Percentiles rank a stretch among this genome's conserved stretches.
Conservation (phyloP, 257 asterid species). For the Asclepias syriaca region DNA sequence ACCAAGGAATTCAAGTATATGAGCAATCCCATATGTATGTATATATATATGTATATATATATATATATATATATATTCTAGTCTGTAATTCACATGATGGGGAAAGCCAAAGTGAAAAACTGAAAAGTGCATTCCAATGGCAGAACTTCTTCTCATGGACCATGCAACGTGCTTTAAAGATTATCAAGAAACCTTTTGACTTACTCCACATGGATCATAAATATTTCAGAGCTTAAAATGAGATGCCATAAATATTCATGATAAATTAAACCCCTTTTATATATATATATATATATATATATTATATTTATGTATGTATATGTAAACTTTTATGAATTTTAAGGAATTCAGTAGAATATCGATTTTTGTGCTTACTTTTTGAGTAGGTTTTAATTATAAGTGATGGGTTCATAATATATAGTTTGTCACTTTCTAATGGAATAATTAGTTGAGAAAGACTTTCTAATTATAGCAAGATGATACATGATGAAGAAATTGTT, state of each 20-base stretch:
- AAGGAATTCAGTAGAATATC: too few species aligned
- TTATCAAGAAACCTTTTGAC: background rate
- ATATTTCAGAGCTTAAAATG: too few species aligned
- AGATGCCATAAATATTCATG: too few species aligned
- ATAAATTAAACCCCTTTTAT: too few species aligned
- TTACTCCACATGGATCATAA: too few species aligned
- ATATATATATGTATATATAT: too few species aligned
- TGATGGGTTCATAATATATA: background rate
- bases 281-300: too few species aligned
- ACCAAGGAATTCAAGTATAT: background rate
- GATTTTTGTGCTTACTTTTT: too few species aligned
- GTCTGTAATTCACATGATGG: background rate
- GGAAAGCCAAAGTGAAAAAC: background rate
- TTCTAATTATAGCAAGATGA: background rate
- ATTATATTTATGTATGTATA: too few species aligned
- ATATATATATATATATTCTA: background rate
- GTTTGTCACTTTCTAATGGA: background rate
- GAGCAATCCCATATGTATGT: too few species aligned
- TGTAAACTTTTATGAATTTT: too few species aligned
- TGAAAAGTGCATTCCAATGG: background rate
- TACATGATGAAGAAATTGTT: too few species aligned
- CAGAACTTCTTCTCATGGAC: slow-evolving; percentile 6
- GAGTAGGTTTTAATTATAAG: background rate
- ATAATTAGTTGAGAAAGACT: background rate
- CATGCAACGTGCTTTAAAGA: slow-evolving; percentile 13